Base-by-base conservation (phyloP, 495 filamentous ascomycete species). In the Hapsidospora chrysogenum region DNA sequence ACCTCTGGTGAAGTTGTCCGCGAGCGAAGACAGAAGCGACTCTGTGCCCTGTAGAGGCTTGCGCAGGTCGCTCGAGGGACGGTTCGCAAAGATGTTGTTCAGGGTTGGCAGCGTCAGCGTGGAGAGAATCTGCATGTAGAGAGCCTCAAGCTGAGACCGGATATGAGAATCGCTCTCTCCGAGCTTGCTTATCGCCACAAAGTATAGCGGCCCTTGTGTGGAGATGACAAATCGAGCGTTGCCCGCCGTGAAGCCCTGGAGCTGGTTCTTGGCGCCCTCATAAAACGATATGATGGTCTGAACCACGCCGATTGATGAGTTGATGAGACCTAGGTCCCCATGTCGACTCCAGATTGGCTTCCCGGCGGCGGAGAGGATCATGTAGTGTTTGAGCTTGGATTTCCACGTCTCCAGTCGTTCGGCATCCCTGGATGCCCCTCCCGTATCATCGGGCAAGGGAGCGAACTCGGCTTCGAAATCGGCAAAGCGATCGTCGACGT, bases 221-320 rank as follows among this genome's bases (percentile, higher is more conserved):
- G 77, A 55, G 37, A 97, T 66, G 17, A 89, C 82, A 47, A 97
- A 96, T 37, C 78, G 76, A 10, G 78, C 73, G 33, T 76, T 74
- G 15, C 78, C 85, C 21, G 92, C 84, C 3, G 75, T 80, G 49
- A 99, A 96, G 9, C 78, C 74, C 29, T 70, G 69, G 4, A 99
- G 57, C 4, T 64, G 72, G 48, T 92, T 79, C 17, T 78, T 65
- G 15, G 74, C 67, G 14, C 74, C 74, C 49, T 94, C 76, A 47
- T 92, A 95, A 58, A 94, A 96, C 3, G 92, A 94, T 35, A 99
- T 92, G 47, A 96, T 87, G 33, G 92, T 95, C 44, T 96, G 92
- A 6, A 93, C 78, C 11, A 95, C 75, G n/a, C 92, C 92, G 57
- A 93, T 85, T 47, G 87, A 94, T 23, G 77, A 76, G 32, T 85